Evolutionary conservation across 208 protist species (phyloP), one percentile per base, ranked within the genome.

Genomic region (Wallacemonas sp.): DNA sequence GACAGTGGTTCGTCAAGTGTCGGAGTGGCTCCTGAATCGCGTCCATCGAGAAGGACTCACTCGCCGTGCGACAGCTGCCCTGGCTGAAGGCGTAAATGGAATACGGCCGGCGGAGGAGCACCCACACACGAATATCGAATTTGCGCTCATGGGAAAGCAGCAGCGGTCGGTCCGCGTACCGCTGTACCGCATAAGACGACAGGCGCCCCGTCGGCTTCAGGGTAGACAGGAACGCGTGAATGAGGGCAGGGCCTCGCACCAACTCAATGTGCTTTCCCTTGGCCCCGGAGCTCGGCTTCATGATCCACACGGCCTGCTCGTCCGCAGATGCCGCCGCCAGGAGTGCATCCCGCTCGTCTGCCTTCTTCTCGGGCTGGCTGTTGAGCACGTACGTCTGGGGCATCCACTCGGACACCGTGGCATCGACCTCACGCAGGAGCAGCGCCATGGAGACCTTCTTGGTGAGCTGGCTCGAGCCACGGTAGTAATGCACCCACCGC

Each of bases 1-100:
- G 69, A 61, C 90, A 96, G 72, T 97, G 93, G 63, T 97, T 97
- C 9, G 93, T 97, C 17, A 97, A 65, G 74, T 97, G 93, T 0
- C 73, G 70, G 12, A 75, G 41, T 11, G 49, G 45, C 62, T 95
- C 78, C 34, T 53, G 38, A 33, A 84, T 72, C 47, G 90, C 65
- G 11, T 67, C 61, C 44, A 74, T 12, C 51, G 89, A 67, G 64
- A 88, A 96, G 45, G 73, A 47, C 42, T 53, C 74, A 42, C 84
- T 89, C 15, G 85, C 77, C 6, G 86, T 94, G 22, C 93, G 90
- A 66, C 90, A 94, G 68, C 86, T 92, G 4, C 82, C 90, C 34
- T 97, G 81, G 1, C 84, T 70, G 67, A 93, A 97, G 49, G 81
- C 79, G 66, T 83, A 91, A 46, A 97, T 87, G 39, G 67, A 76